Conservation (phyloP, 768 basidiomycete species). For the Naematelia encephala region DNA sequence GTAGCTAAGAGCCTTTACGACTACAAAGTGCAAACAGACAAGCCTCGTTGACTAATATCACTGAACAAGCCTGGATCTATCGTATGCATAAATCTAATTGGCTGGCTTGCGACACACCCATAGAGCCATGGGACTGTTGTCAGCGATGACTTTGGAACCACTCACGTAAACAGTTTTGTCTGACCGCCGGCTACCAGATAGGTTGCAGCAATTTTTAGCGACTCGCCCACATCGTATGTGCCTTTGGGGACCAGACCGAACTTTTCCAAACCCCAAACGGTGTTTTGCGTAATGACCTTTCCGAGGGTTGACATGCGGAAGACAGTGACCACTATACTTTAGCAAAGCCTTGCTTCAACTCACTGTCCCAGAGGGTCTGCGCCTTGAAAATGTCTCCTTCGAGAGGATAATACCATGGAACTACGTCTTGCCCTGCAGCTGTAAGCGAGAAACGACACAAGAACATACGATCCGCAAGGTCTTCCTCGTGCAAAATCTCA, state of each 20-base stretch:
- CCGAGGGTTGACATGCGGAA: constrained; percentile 90
- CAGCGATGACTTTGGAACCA: background rate
- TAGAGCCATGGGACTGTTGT: constrained; percentile 46
- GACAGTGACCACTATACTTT: constrained; percentile 45
- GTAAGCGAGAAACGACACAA: background rate
- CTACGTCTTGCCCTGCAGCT: constrained; percentile 36
- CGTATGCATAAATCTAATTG: constrained; percentile 27
- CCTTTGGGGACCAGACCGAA: constrained; percentile 83
- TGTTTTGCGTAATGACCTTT: constrained; percentile 74
- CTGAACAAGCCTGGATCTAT: no score
- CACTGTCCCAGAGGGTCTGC: constrained; percentile 85
- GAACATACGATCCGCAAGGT: constrained; percentile 73
- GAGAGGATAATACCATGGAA: constrained; percentile 92
- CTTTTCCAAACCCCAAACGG: constrained; percentile 71
- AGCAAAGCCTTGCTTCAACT: constrained; percentile 18
- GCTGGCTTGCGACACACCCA: constrained; percentile 38
- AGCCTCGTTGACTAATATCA: background rate
- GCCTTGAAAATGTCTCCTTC: constrained; percentile 90
- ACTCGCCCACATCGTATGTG: constrained; percentile 83
- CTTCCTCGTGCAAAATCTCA: constrained; percentile 83
- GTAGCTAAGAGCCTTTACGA: no score
- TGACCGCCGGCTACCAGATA: constrained; percentile 80
- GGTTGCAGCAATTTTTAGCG: constrained; percentile 74
- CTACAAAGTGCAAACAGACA: constrained; percentile 6
- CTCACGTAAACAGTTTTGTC: constrained; percentile 59